Base-by-base conservation (phyloP, 31 red algal species). In the Bonnemaisonia californica region DNA sequence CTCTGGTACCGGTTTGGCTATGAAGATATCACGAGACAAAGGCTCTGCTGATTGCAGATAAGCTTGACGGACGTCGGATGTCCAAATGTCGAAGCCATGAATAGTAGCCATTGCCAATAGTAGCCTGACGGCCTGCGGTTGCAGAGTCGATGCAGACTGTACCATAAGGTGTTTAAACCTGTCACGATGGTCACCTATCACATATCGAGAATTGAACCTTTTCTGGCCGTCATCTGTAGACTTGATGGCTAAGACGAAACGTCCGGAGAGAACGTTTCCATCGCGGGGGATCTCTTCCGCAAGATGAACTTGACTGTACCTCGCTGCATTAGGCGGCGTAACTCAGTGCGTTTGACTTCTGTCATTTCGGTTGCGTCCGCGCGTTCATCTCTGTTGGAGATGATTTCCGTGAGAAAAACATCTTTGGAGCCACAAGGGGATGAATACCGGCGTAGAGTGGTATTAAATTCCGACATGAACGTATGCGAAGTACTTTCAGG, bases 401-500 rank as follows among this genome's bases (percentile, higher is more conserved):
- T 69, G 1, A 71, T 71, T 71, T 87, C 51, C 12, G 82, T 76
- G 0, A 85, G 68, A n/a, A 48, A 61, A 61, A 8, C 9, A 29
- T 61, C 57, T 61, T 5, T 29, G 31, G 26, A 3, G 57, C 31
- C 0, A 61, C 31, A 23, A 8, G 0, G 57, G 16, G 5, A 61
- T 61, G 0, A 0, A 61, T 8, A 61, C 8, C 31, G 26, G 26
- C 31, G 26, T 61, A 61, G 31, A 61, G 5, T 61, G 26, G 26
- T 61, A 29, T 18, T 29, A 61, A 0, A 18, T 8, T 61, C 0
- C 4, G 57, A 61, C 26, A 61, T 23, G 31, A 61, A 61, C 26
- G 57, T 29, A 29, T 61, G 31, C 8, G 57, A 61, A 29, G 31
- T 23, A 18, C 31, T 18, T 29, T 61, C 57, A 23, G 57, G 57